Conservation (phyloP, 1,284 basidiomycete species). For the Trichosporon sp. region DNA sequence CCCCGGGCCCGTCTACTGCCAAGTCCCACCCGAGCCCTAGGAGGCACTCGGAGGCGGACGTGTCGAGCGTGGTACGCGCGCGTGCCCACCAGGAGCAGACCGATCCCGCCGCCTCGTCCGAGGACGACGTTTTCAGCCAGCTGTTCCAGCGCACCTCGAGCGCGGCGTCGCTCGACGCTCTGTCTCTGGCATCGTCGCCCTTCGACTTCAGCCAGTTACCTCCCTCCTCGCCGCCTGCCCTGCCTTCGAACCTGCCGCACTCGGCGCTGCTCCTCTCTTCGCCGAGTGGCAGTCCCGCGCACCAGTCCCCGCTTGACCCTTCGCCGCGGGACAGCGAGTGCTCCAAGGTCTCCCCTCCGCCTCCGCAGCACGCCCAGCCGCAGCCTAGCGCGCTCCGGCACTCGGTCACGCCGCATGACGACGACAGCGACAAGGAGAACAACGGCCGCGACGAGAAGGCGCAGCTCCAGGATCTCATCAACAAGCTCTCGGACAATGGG, state of each 20-base stretch:
- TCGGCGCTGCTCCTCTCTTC: slow-evolving; percentile 43
- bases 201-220: slow-evolving; percentile 52
- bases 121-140: slow-evolving; percentile 46
- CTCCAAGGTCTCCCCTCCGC: background rate
- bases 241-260: slow-evolving; percentile 39
- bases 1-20: background rate
- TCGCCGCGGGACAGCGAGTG: slow-evolving; percentile 21
- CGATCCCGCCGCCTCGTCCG: slow-evolving; percentile 24
- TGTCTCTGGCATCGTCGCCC: slow-evolving; percentile 30
- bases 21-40: slow-evolving; percentile 13
- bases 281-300: slow-evolving; percentile 30
- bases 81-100: background rate
- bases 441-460: slow-evolving; percentile 1
- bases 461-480: slow-evolving; percentile 26
- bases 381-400: slow-evolving; percentile 26
- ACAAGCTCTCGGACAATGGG: slow-evolving; percentile 25
- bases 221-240: slow-evolving; percentile 44
- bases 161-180: slow-evolving; percentile 28
- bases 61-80: slow-evolving; percentile 5
- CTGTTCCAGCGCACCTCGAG: slow-evolving; percentile 47
- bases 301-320: slow-evolving; percentile 24
- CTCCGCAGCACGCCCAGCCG: slow-evolving; percentile 3
- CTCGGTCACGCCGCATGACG: slow-evolving; percentile 20
- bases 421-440: background rate
- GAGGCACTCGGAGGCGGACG: slow-evolving; percentile 10